A percentile compares a stretch with the other conserved stretches of the same genome.
Evolutionary conservation across 495 filamentous ascomycete genomes (phyloP).

Genomic region (Penicillium simplicissimum): DNA sequence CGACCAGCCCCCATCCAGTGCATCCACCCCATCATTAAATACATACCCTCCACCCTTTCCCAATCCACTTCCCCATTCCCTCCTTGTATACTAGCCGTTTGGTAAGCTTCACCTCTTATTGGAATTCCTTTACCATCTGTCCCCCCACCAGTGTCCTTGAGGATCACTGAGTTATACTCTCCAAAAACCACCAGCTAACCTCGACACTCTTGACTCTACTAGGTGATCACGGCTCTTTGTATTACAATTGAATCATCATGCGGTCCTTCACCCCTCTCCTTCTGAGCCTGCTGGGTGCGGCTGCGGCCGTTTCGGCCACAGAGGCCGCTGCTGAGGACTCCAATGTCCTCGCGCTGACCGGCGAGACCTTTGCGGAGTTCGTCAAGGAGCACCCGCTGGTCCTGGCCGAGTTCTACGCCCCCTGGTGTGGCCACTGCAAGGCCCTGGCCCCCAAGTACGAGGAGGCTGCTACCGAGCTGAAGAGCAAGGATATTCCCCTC

Average conservation of each 20-base stretch:
- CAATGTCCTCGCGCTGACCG: slow-evolving; percentile 78
- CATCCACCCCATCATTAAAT: slow-evolving; percentile 28
- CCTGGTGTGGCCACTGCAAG: slow-evolving; percentile 99
- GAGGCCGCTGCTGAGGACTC: slow-evolving; percentile 48
- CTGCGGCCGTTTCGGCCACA: slow-evolving; percentile 62
- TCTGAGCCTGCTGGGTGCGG: slow-evolving; percentile 60
- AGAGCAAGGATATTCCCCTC: slow-evolving; percentile 90
- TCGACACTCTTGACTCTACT: neutral
- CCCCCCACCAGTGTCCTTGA: no score
- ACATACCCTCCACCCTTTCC: slow-evolving; percentile 6
- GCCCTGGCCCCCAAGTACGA: slow-evolving; percentile 87
- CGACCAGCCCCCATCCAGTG: slow-evolving; percentile 20
- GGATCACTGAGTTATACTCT: neutral
- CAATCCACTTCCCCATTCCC: slow-evolving; percentile 9
- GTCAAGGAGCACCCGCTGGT: slow-evolving; percentile 84
- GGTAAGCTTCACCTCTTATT: slow-evolving; percentile 10
- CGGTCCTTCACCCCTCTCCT: slow-evolving; percentile 55
- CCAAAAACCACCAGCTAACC: slow-evolving; percentile 5
- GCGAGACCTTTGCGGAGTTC: slow-evolving; percentile 83
- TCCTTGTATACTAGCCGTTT: slow-evolving; percentile 18
- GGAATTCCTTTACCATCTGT: neutral
- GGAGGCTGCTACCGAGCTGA: slow-evolving; percentile 88
- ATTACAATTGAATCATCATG: slow-evolving; percentile 46
- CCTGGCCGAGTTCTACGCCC: slow-evolving; percentile 96
- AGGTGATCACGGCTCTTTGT: slow-evolving; percentile 18